These are phyloP conservation scores for Xylaria multiplex DNA, from an alignment of 2,329 filamentous ascomycete genomes.

Conservation along the genomic window DNA sequence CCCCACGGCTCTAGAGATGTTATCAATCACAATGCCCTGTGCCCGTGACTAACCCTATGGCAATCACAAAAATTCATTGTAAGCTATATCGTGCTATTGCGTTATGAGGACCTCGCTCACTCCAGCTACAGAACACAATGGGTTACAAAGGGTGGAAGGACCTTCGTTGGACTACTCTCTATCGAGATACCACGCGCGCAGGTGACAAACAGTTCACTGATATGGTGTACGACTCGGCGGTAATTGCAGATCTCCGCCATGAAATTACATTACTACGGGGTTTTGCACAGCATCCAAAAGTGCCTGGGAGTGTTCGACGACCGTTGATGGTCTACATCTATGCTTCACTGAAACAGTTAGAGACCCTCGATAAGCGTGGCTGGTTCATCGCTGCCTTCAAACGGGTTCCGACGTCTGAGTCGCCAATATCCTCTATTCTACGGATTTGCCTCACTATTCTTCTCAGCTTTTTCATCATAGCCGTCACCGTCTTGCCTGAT, in stretches of 20 bases:
- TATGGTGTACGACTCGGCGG: constrained; percentile 8
- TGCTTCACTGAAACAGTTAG: constrained; percentile 26
- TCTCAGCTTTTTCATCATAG: constrained; percentile 27
- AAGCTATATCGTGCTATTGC: not conserved
- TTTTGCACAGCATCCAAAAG: constrained; percentile 17
- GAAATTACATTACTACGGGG: constrained; percentile 23
- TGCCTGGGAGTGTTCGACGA: constrained; percentile 20
- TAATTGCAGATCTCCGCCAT: constrained; percentile 18
- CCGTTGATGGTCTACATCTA: constrained; percentile 25
- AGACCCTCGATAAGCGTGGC: constrained; percentile 20
- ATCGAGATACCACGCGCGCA: constrained; percentile 24
- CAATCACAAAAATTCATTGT: not conserved
- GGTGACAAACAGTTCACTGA: constrained; percentile 15
- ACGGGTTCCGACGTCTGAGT: constrained; percentile 10
- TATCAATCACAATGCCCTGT: not conserved
- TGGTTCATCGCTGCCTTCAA: constrained; percentile 21
- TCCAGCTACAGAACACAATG: constrained; percentile 7
- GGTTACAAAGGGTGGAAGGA: constrained; percentile 11
- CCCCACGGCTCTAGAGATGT: no score
- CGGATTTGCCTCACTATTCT: constrained; percentile 21
- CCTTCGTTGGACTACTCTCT: constrained; percentile 27
- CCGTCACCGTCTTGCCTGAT: constrained; percentile 27
- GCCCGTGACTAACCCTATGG: no score
- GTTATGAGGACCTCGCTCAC: not conserved
- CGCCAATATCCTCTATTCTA: not conserved